These are phyloP conservation scores for Clarireedia monteithiana DNA, from an alignment of 2,329 filamentous ascomycete genomes.

Conservation along the genomic window DNA sequence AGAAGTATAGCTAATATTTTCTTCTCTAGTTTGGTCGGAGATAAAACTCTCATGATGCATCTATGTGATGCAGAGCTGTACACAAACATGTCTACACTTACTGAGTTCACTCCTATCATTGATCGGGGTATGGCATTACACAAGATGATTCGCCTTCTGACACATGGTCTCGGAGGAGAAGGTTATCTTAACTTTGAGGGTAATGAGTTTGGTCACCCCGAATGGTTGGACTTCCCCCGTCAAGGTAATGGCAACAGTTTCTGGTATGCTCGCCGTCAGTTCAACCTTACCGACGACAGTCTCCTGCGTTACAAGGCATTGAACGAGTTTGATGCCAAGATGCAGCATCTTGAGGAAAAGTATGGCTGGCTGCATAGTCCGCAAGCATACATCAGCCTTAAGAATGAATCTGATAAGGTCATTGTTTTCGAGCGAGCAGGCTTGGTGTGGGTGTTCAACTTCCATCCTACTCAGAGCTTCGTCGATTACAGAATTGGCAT, in stretches of 20 bases:
- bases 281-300: slow-evolving; percentile 82
- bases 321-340: slow-evolving; percentile 86
- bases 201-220: slow-evolving; percentile 96
- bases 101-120: slow-evolving; percentile 79
- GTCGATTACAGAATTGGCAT: slow-evolving; percentile 89
- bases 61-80: slow-evolving; percentile 96
- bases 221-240: slow-evolving; percentile 97
- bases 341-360: slow-evolving; percentile 82
- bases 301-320: slow-evolving; percentile 84
- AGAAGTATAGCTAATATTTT: slow-evolving; percentile 17
- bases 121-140: slow-evolving; percentile 86
- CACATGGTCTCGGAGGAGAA: slow-evolving; percentile 85
- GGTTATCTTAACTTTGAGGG: slow-evolving; percentile 98
- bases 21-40: slow-evolving; percentile 69
- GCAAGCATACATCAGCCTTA: slow-evolving; percentile 88
- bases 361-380: slow-evolving; percentile 83
- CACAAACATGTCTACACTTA: slow-evolving; percentile 88
- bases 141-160: slow-evolving; percentile 95
- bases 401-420: slow-evolving; percentile 90
- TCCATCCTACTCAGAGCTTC: slow-evolving; percentile 77
- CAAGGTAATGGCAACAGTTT: slow-evolving; percentile 89
- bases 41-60: slow-evolving; percentile 97
- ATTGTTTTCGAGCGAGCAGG: slow-evolving; percentile 92
- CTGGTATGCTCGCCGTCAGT: slow-evolving; percentile 87
- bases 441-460: slow-evolving; percentile 92